phyloP scores from a whole-genome alignment of 192 early-diverging fungal genomes.

The Podila clonocystis region DNA sequence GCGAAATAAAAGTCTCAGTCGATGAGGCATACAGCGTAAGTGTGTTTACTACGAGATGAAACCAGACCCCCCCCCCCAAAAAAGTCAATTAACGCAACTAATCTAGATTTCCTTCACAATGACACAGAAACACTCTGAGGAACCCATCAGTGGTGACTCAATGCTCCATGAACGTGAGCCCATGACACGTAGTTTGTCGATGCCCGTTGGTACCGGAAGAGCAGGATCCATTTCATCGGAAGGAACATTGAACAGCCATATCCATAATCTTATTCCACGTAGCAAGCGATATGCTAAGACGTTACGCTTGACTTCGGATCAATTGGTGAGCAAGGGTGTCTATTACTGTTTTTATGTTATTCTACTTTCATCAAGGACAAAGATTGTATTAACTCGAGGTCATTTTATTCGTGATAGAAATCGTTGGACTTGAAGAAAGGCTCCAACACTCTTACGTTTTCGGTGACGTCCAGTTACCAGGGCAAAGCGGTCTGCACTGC shows the following conservation, averaged over 20 bases:
- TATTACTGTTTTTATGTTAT: too few species aligned
- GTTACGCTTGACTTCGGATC: conserved; percentile 90
- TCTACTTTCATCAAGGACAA: too few species aligned
- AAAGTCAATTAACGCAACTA: too few species aligned
- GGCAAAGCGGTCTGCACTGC: conserved; percentile 83
- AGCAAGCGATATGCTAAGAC: conserved; percentile 84
- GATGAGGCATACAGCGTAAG: too few species aligned
- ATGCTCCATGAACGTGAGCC: too few species aligned
- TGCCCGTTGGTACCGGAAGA: neutral
- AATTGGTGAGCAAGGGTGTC: conserved; percentile 56
- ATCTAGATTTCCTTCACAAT: too few species aligned
- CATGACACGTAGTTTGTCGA: neutral
- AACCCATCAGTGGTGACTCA: too few species aligned
- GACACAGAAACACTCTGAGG: too few species aligned
- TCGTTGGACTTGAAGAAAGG: conserved; percentile 83
- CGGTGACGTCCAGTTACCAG: conserved; percentile 81
- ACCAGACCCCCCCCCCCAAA: too few species aligned
- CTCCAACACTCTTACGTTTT: conserved; percentile 90
- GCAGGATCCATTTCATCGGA: too few species aligned
- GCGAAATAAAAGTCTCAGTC: neutral
- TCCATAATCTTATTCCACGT: conserved; percentile 9
- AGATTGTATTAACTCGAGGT: too few species aligned
- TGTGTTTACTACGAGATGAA: too few species aligned
- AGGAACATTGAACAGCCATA: conserved; percentile 22
- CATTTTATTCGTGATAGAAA: conserved; percentile 31